Conservation (phyloP, 768 basidiomycete species). For the Pleurotus platypus region DNA sequence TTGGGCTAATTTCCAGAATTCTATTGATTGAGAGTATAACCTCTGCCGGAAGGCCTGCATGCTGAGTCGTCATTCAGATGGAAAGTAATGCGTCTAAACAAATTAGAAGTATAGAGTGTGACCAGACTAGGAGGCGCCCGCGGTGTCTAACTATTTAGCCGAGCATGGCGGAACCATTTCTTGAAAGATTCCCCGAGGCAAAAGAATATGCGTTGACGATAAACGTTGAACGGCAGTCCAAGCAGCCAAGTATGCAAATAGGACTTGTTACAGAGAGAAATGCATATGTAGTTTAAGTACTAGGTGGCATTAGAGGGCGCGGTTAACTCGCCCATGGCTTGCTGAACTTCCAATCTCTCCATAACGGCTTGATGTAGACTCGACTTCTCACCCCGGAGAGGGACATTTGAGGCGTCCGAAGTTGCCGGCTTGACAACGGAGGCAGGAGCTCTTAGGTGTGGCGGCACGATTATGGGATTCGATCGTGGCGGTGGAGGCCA, state of each 20-base stretch:
- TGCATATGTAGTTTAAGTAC: no score
- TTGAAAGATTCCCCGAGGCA: no score
- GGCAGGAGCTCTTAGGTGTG: conserved; percentile 41
- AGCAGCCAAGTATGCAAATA: no score
- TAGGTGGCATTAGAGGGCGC: background rate
- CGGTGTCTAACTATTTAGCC: no score
- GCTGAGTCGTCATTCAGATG: conserved; percentile 3
- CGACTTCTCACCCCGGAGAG: conserved; percentile 26
- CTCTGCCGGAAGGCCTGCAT: conserved; percentile 49
- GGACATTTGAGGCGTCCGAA: background rate
- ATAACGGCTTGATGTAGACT: conserved; percentile 55
- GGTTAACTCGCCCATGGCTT: conserved; percentile 37
- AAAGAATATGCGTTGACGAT: no score
- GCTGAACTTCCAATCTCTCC: conserved; percentile 55
- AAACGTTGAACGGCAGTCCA: no score
- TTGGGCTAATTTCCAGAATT: conserved; percentile 53
- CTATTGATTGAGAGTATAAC: conserved; percentile 68
- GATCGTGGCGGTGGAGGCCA: conserved; percentile 83
- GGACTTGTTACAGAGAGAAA: no score
- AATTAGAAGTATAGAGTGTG: no score
- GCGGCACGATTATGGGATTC: conserved; percentile 76
- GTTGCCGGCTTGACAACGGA: background rate
- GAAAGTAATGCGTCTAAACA: no score
- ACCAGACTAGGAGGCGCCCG: no score
- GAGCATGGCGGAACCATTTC: no score